Evolutionary conservation across 331 rosid species (phyloP), one percentile per base, ranked within the genome.

Genomic region (Phaseolus coccineus): DNA sequence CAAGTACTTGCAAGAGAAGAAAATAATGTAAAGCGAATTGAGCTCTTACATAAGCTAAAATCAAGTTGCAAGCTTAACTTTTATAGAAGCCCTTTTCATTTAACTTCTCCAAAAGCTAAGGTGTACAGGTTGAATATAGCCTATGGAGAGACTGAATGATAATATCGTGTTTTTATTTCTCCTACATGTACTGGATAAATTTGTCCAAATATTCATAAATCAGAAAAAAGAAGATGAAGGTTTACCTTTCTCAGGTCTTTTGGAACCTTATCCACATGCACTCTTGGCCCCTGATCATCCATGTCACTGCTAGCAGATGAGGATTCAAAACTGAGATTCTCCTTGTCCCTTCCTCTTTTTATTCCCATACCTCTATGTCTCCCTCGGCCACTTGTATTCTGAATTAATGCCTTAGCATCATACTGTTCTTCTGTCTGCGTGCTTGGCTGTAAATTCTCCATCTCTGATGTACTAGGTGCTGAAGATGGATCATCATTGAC

Each of bases 191-290:
- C 28, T 22, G 14, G 4, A 8, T 9, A 55, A 55, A 8, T 55
- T 53, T 22, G 22, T 24, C 62, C 30, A 55, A 7, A 22, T 4
- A 55, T 35, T 59, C 37, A 69, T 72, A 39, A 64, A 77, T 14
- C 61, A 55, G 66, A 58, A 40, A 52, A 73, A 71, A 8, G 15
- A 35, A 65, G 57, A 40, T 63, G 74, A 79, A 75, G 55, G 94
- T 80, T 69, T 83, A 95, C 98, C 91, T 89, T 85, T 77, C 97
- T 91, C 77, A 85, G 75, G 69, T 81, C 81, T 68, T 70, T 83
- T 14, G 89, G 76, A 75, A 40, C 84, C 74, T 77, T 55, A 66
- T 75, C 85, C 64, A 33, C 59, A 44, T 79, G 82, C 69, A 61
- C 70, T 71, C 83, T 88, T 68, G 77, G 59, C 33, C 47, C 91